These are phyloP conservation scores for Lizanozyma gosingica DNA, from an alignment of 1,139 yeast genomes.

Conservation along the genomic window DNA sequence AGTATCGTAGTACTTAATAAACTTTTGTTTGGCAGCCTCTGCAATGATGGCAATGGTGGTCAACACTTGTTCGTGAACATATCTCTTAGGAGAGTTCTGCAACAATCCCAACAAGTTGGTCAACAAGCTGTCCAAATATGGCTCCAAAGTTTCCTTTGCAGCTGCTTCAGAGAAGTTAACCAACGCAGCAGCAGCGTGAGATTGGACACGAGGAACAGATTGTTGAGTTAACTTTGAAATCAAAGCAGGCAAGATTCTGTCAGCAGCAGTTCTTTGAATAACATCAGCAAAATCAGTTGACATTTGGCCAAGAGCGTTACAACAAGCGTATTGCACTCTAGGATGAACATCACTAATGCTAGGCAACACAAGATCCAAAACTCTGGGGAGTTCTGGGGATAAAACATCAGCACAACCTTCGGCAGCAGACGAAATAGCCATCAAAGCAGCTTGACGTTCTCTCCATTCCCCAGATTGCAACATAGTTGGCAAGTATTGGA, in stretches of 20 bases:
- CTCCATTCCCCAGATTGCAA: slow-evolving; percentile 73
- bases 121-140: slow-evolving; percentile 75
- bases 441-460: slow-evolving; percentile 91
- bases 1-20: slow-evolving; percentile 86
- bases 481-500: slow-evolving; percentile 82
- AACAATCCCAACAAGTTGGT: slow-evolving; percentile 65
- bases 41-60: slow-evolving; percentile 97
- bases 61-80: slow-evolving; percentile 94
- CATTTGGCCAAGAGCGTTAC: slow-evolving; percentile 95
- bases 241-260: slow-evolving; percentile 75
- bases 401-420: slow-evolving; percentile 94
- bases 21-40: slow-evolving; percentile 90
- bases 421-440: slow-evolving; percentile 95
- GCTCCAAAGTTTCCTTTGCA: slow-evolving; percentile 76
- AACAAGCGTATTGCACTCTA: slow-evolving; percentile 94
- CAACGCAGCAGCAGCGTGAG: slow-evolving; percentile 97
- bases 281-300: slow-evolving; percentile 94
- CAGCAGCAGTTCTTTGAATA: slow-evolving; percentile 75
- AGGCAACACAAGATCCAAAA: slow-evolving; percentile 79
- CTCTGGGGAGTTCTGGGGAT: slow-evolving; percentile 70
- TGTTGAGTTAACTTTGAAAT: slow-evolving; percentile 66
- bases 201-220: slow-evolving; percentile 85
- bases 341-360: slow-evolving; percentile 76
- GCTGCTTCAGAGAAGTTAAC: slow-evolving; percentile 95
- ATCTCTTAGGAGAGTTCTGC: slow-evolving; percentile 71